Evolutionary conservation across 768 basidiomycete genomes (phyloP).

Genomic region (Mycena amicta): DNA sequence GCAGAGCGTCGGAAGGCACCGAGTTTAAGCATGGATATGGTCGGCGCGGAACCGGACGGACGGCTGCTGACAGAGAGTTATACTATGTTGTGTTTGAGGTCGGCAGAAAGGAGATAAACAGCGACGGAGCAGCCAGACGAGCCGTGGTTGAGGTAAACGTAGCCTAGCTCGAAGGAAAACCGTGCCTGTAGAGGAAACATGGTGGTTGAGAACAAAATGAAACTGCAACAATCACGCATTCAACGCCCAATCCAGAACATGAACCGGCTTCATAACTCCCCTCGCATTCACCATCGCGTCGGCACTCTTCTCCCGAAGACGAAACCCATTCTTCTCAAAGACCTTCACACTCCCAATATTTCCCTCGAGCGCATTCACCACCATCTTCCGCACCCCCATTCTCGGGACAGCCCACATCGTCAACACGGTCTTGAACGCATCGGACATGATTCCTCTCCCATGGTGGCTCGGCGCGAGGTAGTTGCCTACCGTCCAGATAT

Average conservation of each 20-base stretch:
- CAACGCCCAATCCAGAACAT: background rate
- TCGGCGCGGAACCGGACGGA: slow-evolving; percentile 43
- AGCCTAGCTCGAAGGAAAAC: slow-evolving; percentile 44
- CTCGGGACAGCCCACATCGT: slow-evolving; percentile 64
- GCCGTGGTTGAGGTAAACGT: slow-evolving; percentile 48
- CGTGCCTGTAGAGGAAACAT: slow-evolving; percentile 33
- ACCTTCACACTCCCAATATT: slow-evolving; percentile 66
- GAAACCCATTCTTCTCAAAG: slow-evolving; percentile 68
- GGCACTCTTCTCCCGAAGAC: background rate
- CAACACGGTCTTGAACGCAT: slow-evolving; percentile 56
- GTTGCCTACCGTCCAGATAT: slow-evolving; percentile 71
- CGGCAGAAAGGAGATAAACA: background rate
- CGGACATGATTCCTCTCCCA: slow-evolving; percentile 73
- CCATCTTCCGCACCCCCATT: slow-evolving; percentile 58
- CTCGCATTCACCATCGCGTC: background rate
- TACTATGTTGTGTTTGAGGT: slow-evolving; percentile 45
- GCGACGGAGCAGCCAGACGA: slow-evolving; percentile 56
- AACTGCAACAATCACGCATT: background rate
- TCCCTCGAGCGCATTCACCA: slow-evolving; percentile 46
- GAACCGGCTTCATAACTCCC: background rate
- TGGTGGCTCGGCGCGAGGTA: slow-evolving; percentile 65
- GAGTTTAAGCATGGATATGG: no score
- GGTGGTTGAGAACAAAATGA: no score
- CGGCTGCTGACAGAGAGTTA: slow-evolving; percentile 45
- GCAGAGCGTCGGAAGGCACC: slow-evolving; percentile 44